Conservation (phyloP, 2,329 filamentous ascomycete species). For the Helicocarpus griseus region DNA sequence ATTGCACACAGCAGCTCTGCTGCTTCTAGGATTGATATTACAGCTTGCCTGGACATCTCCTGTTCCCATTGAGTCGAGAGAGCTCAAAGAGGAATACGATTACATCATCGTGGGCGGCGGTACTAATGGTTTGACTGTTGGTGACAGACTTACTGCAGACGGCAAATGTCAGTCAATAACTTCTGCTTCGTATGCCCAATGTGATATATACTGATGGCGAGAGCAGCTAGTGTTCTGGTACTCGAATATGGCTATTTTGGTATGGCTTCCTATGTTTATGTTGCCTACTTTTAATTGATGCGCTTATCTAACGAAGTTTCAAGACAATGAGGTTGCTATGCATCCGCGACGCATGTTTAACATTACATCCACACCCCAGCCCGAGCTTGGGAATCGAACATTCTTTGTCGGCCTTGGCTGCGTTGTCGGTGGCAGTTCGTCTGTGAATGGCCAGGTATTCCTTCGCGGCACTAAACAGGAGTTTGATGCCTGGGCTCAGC, state of each 20-base stretch:
- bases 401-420: conserved; percentile 21
- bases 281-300: neutral
- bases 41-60: neutral
- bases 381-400: conserved; percentile 16
- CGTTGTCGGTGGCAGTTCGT: conserved; percentile 3
- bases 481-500: conserved; percentile 37
- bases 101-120: conserved; percentile 4
- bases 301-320: neutral
- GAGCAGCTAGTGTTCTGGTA: neutral
- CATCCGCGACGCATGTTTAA: conserved; percentile 17
- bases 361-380: conserved; percentile 18
- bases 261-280: too few species aligned
- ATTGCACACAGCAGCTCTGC: neutral
- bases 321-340: conserved; percentile 13
- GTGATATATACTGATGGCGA: neutral
- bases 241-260: conserved; percentile 2
- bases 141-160: conserved; percentile 3
- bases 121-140: conserved; percentile 1
- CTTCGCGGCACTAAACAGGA: conserved; percentile 33
- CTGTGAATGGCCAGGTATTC: conserved; percentile 4
- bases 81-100: neutral
- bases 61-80: neutral
- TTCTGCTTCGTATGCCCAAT: too few species aligned
- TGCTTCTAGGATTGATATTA: neutral
- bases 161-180: conserved; percentile 2